Conservation (phyloP, 352 stramenopile species). For the Phytophthora ohioensis region DNA sequence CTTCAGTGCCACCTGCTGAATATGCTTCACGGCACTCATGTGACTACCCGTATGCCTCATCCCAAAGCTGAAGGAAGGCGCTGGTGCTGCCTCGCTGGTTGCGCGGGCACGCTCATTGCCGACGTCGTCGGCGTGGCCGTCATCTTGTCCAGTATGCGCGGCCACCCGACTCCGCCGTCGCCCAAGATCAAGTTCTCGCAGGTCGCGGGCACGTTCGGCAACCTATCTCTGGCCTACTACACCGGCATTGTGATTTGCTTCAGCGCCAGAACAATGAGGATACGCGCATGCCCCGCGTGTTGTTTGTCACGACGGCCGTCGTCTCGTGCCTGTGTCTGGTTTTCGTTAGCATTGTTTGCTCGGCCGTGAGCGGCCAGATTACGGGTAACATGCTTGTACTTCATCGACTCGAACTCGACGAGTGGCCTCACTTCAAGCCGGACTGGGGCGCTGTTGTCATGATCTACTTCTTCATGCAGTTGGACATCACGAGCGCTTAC, state of each 20-base stretch:
- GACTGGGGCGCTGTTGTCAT: conserved; percentile 39
- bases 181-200: conserved; percentile 21
- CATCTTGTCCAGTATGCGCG: conserved; percentile 28
- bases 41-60: conserved; percentile 45
- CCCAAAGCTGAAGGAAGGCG: conserved; percentile 37
- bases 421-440: conserved; percentile 40
- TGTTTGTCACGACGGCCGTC: conserved; percentile 43
- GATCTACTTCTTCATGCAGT: conserved; percentile 39
- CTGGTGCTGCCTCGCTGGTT: conserved; percentile 38
- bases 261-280: conserved; percentile 29
- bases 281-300: conserved; percentile 34
- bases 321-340: conserved; percentile 44
- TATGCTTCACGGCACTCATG: conserved; percentile 48
- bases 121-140: conserved; percentile 35
- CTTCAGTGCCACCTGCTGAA: conserved; percentile 39
- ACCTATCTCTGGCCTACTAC: too few relatives aligned
- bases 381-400: conserved; percentile 58
- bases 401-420: conserved; percentile 43
- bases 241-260: conserved; percentile 22
- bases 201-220: too few relatives aligned
- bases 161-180: conserved; percentile 24
- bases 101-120: conserved; percentile 41
- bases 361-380: conserved; percentile 58
- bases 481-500: conserved; percentile 43
- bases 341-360: conserved; percentile 45